Percentiles rank a stretch among this genome's conserved stretches.
These are phyloP conservation scores for Aspergillus piperis DNA, from an alignment of 2,329 filamentous ascomycete genomes.

Conservation along the genomic window DNA sequence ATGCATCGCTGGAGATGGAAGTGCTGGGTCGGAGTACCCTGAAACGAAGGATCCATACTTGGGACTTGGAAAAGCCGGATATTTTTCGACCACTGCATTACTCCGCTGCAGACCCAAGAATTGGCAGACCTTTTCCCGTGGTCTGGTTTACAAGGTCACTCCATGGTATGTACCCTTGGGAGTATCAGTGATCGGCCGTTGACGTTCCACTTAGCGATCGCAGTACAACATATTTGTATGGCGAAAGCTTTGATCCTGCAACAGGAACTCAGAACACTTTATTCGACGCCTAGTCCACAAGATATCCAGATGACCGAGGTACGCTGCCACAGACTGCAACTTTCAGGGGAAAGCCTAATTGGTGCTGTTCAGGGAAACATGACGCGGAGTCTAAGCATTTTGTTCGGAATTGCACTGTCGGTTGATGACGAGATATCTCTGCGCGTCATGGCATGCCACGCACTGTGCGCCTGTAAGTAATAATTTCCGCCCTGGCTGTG, in stretches of 20 bases:
- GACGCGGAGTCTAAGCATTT: slow-evolving; percentile 29
- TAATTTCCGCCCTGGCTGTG: not conserved
- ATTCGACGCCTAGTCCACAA: slow-evolving; percentile 12
- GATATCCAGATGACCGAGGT: slow-evolving; percentile 27
- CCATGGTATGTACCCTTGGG: slow-evolving; percentile 28
- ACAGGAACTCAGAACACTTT: slow-evolving; percentile 23
- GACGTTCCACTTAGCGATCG: slow-evolving; percentile 26
- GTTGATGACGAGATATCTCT: slow-evolving; percentile 36
- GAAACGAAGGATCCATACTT: slow-evolving; percentile 28
- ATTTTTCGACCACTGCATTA: slow-evolving; percentile 34
- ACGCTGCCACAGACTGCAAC: not conserved
- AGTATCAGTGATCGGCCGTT: slow-evolving; percentile 1
- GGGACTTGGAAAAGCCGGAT: slow-evolving; percentile 32
- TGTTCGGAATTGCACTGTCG: slow-evolving; percentile 38
- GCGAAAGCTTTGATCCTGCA: slow-evolving; percentile 33
- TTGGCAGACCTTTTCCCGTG: slow-evolving; percentile 35
- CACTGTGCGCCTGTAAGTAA: slow-evolving; percentile 34
- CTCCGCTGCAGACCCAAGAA: slow-evolving; percentile 27
- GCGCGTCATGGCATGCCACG: slow-evolving; percentile 37
- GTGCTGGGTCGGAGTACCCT: slow-evolving; percentile 22
- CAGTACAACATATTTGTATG: slow-evolving; percentile 37
- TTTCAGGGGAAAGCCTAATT: not conserved
- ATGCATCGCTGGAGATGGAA: slow-evolving; percentile 21
- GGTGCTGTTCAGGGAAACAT: slow-evolving; percentile 25
- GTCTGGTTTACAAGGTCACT: slow-evolving; percentile 36